These are phyloP conservation scores for Hypoxylon cercidicola DNA, from an alignment of 495 filamentous ascomycete genomes.

Conservation along the genomic window DNA sequence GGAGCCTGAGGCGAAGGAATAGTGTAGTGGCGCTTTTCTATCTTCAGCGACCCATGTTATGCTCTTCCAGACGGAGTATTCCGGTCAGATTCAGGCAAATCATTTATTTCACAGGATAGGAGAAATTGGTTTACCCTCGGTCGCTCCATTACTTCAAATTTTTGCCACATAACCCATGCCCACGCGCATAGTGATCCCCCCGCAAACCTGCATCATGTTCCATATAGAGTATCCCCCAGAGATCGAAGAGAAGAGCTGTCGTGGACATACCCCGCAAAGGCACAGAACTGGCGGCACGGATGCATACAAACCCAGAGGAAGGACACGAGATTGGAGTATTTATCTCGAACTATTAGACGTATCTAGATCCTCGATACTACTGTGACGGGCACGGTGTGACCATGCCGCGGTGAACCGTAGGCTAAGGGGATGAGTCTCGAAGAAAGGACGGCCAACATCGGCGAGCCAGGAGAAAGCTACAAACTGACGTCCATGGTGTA, in stretches of 20 bases:
- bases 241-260: conserved; percentile 3
- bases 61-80: conserved; percentile 2
- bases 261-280: conserved; percentile 21
- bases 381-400: conserved; percentile 21
- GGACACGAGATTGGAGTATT: conserved; percentile 12
- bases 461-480: not conserved
- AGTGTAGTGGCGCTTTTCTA: conserved; percentile 9
- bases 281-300: conserved; percentile 1
- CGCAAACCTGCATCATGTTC: conserved; percentile 6
- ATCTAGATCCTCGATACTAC: conserved; percentile 24
- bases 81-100: conserved; percentile 10
- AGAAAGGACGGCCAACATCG: not conserved
- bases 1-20: conserved; percentile 29
- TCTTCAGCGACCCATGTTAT: conserved; percentile 17
- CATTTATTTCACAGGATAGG: conserved; percentile 4
- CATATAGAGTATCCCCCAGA: conserved; percentile 18
- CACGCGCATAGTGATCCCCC: conserved; percentile 3
- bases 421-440: not conserved
- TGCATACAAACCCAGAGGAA: conserved; percentile 17
- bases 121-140: conserved; percentile 4
- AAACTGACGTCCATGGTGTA: not conserved
- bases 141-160: conserved; percentile 1
- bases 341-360: conserved; percentile 1
- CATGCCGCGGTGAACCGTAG: not conserved
- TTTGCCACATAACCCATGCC: conserved; percentile 19